These are phyloP conservation scores for Phyllosticta citriasiana DNA, from an alignment of 2,329 filamentous ascomycete genomes.

Conservation along the genomic window DNA sequence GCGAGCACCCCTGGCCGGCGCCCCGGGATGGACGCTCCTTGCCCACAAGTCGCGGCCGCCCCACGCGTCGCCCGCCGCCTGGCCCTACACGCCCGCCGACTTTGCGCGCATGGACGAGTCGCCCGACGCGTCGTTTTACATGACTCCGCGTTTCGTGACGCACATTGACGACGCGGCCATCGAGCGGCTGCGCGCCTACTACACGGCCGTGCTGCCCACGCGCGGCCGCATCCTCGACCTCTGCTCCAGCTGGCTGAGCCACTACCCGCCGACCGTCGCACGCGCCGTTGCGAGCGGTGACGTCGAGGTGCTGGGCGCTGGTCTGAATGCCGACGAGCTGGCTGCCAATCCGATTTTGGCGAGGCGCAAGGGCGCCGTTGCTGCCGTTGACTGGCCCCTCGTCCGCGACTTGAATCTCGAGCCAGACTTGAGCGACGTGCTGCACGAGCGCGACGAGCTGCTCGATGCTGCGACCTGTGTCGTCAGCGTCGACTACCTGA, in stretches of 20 bases:
- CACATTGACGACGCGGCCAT: conserved; percentile 45
- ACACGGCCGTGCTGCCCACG: conserved; percentile 32
- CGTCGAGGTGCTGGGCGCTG: conserved; percentile 36
- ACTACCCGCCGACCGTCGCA: conserved; percentile 30
- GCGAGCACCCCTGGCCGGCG: too few species aligned
- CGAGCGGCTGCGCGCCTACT: conserved; percentile 35
- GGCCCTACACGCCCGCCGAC: conserved; percentile 18
- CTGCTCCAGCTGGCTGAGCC: conserved; percentile 41
- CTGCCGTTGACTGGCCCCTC: conserved; percentile 17
- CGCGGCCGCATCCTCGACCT: conserved; percentile 38
- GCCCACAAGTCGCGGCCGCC: too few species aligned
- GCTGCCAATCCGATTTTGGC: conserved; percentile 27
- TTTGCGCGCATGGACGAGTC: conserved; percentile 31
- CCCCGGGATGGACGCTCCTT: too few species aligned
- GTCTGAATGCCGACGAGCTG: conserved; percentile 40
- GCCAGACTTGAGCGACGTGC: conserved; percentile 19
- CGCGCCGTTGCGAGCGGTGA: conserved; percentile 21
- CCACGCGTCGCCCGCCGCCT: background rate
- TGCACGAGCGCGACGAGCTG: conserved; percentile 9
- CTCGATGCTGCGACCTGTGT: conserved; percentile 42
- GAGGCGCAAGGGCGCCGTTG: conserved; percentile 15
- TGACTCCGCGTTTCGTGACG: conserved; percentile 37
- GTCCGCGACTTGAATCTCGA: conserved; percentile 38
- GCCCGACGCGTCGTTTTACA: conserved; percentile 29
- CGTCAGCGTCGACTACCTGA: conserved; percentile 44